Conservation (phyloP, 345 rosid genomes). For the Eucalyptus rudis region DNA sequence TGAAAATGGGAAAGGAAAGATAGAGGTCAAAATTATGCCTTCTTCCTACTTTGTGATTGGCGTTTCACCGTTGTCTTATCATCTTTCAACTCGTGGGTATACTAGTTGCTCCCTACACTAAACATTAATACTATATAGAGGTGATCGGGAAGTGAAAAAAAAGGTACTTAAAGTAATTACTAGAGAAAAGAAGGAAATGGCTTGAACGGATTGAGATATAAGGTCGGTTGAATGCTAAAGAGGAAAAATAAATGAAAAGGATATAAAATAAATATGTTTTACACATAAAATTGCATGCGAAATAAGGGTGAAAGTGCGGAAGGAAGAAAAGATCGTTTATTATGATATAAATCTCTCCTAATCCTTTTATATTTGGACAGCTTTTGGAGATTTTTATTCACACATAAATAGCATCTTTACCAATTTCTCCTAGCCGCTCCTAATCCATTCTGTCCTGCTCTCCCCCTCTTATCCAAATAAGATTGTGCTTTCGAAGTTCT, state of each 20-base stretch:
- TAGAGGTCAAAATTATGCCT: background rate
- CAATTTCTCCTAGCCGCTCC: background rate
- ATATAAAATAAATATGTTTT: background rate
- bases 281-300: background rate
- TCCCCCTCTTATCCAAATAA: background rate
- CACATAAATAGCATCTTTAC: background rate
- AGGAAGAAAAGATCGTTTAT: background rate
- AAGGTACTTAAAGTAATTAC: background rate
- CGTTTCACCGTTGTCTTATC: fast-evolving
- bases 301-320: background rate
- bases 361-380: background rate
- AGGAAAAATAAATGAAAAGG: background rate
- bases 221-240: background rate
- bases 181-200: background rate
- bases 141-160: background rate
- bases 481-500: background rate
- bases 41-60: background rate
- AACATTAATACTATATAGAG: background rate
- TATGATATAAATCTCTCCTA: background rate
- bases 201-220: background rate
- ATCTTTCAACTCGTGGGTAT: background rate
- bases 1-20: background rate
- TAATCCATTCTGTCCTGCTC: background rate
- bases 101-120: background rate
- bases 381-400: background rate